Percentiles rank a stretch among this genome's conserved stretches.
These are phyloP conservation scores for Aristolochia californica DNA, from an alignment of 164 flowering plant species.

Conservation along the genomic window DNA sequence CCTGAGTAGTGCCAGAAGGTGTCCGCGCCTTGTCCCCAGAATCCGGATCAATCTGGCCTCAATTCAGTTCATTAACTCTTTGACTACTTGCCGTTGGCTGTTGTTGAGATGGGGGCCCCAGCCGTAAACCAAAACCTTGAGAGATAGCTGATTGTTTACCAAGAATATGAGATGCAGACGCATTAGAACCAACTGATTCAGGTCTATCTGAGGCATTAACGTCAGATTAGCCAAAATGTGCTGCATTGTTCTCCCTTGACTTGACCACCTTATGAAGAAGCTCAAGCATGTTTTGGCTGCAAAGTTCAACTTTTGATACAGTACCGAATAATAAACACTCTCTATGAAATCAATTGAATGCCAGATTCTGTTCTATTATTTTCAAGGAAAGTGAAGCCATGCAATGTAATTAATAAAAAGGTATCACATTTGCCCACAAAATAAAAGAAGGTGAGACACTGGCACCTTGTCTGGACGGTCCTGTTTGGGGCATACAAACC, in stretches of 20 bases:
- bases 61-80: conserved; percentile 17
- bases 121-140: conserved; percentile 38
- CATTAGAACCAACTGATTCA: conserved; percentile 23
- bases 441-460: not conserved
- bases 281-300: conserved; percentile 88
- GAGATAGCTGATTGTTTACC: conserved; percentile 39
- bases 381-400: too few species aligned
- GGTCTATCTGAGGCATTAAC: conserved; percentile 24
- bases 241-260: conserved; percentile 29
- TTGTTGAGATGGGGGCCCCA: conserved; percentile 14
- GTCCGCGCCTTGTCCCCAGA: conserved; percentile 22
- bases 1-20: conserved; percentile 26
- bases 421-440: too few species aligned
- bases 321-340: not conserved
- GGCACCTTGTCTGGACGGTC: conserved; percentile 39
- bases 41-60: conserved; percentile 24
- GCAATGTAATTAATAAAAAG: too few species aligned
- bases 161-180: conserved; percentile 34
- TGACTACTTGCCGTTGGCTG: conserved; percentile 29
- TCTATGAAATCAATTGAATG: not conserved
- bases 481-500: conserved; percentile 19
- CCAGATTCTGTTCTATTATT: not conserved
- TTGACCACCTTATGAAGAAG: conserved; percentile 84
- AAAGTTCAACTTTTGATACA: not conserved
- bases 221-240: conserved; percentile 33